phyloP scores from a whole-genome alignment of 129 eudicot genomes.

The Chrysanthemum makinoi region DNA sequence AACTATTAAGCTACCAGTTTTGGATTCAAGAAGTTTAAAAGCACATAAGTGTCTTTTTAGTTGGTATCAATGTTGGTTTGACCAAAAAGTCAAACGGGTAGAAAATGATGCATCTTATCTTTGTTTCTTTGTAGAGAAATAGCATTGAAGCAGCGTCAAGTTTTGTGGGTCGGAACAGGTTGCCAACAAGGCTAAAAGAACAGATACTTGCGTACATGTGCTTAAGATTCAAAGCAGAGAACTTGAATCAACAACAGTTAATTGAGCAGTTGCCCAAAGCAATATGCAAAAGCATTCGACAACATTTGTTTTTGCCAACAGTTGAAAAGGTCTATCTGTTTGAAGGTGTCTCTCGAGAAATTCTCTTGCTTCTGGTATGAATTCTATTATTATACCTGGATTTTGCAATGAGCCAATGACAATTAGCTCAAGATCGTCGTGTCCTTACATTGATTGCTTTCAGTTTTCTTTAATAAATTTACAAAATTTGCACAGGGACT shows the following conservation, averaged over 20 bases:
- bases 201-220: slow-evolving; percentile 94
- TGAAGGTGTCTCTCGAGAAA: slow-evolving; percentile 65
- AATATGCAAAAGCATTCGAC: slow-evolving; percentile 76
- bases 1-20: background rate
- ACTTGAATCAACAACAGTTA: slow-evolving; percentile 78
- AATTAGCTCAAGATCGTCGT: no score
- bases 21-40: background rate
- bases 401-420: no score
- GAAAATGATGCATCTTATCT: slow-evolving; percentile 5
- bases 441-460: no score
- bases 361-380: slow-evolving; percentile 72
- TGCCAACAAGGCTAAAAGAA: slow-evolving; percentile 77
- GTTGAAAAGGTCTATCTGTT: slow-evolving; percentile 72
- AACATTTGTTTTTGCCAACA: slow-evolving; percentile 75
- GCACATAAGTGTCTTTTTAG: background rate
- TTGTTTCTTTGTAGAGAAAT: slow-evolving; percentile 54
- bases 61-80: slow-evolving; percentile 3
- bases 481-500: no score
- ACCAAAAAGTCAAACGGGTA: slow-evolving; percentile 14
- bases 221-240: slow-evolving; percentile 87
- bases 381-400: no score
- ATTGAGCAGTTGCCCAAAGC: slow-evolving; percentile 87
- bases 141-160: slow-evolving; percentile 95
- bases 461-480: no score
- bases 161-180: slow-evolving; percentile 74